Evolutionary conservation across 73 alveolate genomes (phyloP), one percentile per base, ranked within the genome.

Genomic region (Paramecium pentaurelia): DNA sequence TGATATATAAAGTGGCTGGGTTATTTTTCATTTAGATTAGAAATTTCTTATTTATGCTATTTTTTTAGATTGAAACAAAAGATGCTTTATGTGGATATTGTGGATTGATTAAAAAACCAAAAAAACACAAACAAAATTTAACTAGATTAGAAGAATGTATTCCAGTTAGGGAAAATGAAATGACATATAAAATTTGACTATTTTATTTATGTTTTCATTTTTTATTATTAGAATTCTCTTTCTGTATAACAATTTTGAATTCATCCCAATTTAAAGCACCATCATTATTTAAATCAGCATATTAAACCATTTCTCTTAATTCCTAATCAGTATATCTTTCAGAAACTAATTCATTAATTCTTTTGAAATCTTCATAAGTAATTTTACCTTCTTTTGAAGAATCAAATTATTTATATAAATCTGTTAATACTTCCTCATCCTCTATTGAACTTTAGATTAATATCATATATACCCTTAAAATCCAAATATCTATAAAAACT

Each of bases 311-410:
- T n/a, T 87, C 93, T 38, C 73, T 87, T 16, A 87, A 77, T 68
- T 87, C 93, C 38, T 87, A 22, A 38, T 87, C 93, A 28, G 88
- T 60, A 25, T 87, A 87, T 64, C 93, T 87, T 54, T 87, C 93
- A 22, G 45, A 40, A 5, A 87, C 86, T 22, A 64, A 44, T 38
- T 36, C 86, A 68, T 58, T 64, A 1, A 87, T 64, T 68, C 93
- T 87, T 36, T 18, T 64, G 88, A 87, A 86, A 87, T 87, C 93
- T 45, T 87, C 93, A 36, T 42, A 36, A 12, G 93, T 60, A 37
- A 87, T 77, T 64, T 20, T 36, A 16, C 88, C 93, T 40, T 64
- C 70, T 27, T 38, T 32, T 40, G 49, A 71, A 1, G 60, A 58
- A 87, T 86, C 93, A 30, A 87, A 87, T 68, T 64, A 73, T 40